Conservation (phyloP, 2,329 filamentous ascomycete species). For the Scedosporium dehoogii region DNA sequence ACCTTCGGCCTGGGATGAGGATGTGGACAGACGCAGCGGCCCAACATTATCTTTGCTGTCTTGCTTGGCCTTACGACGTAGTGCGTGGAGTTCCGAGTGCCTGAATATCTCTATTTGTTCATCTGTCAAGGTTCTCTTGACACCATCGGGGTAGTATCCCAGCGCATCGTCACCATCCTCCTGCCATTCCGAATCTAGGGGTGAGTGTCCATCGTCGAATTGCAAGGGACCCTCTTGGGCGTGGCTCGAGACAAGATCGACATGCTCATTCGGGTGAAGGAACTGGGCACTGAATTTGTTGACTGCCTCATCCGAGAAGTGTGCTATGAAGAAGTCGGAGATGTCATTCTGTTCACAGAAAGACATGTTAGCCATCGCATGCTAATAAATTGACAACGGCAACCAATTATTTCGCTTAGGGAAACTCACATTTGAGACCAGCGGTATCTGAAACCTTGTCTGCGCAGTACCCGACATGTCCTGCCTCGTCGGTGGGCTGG, state of each 20-base stretch:
- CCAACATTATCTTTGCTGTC: background rate
- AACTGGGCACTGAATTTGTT: slow-evolving; percentile 33
- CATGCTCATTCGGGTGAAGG: slow-evolving; percentile 20
- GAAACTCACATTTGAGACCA: slow-evolving; percentile 17
- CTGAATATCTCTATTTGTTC: slow-evolving; percentile 86
- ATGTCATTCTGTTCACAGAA: slow-evolving; percentile 43
- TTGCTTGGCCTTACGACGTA: slow-evolving; percentile 37
- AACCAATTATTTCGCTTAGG: background rate
- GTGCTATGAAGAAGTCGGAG: slow-evolving; percentile 44
- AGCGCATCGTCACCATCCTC: slow-evolving; percentile 54
- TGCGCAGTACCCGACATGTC: slow-evolving; percentile 1
- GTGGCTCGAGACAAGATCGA: slow-evolving; percentile 2
- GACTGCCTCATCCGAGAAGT: slow-evolving; percentile 43
- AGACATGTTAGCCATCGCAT: background rate
- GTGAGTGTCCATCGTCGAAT: background rate
- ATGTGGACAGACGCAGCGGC: background rate
- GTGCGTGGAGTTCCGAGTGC: slow-evolving; percentile 71
- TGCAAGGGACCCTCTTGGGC: background rate
- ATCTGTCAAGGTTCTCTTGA: slow-evolving; percentile 82
- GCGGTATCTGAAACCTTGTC: slow-evolving; percentile 9
- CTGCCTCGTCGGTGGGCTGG: background rate
- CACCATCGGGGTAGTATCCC: slow-evolving; percentile 79
- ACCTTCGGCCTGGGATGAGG: background rate
- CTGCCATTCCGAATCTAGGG: slow-evolving; percentile 9
- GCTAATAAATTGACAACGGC: too few species aligned